Percentiles rank a stretch among this genome's conserved stretches.
phyloP scores from a whole-genome alignment of 1,284 basidiomycete species.

The Ceratobasidium sp. region DNA sequence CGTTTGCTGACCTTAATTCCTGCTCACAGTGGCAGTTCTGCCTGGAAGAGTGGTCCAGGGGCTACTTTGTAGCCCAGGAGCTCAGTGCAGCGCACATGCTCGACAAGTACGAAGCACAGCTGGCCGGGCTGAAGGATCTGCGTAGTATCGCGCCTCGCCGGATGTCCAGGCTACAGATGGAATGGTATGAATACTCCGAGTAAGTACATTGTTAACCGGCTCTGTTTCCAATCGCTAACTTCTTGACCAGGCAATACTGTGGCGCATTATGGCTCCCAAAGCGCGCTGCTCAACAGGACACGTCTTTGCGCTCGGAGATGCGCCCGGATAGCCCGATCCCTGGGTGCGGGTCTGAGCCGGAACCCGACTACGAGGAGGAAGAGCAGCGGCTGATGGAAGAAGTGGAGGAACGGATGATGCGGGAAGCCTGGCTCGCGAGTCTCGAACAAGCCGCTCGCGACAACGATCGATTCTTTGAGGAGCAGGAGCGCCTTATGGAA shows the following conservation, averaged over 20 bases:
- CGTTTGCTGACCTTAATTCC: neutral
- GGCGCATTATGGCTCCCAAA: neutral
- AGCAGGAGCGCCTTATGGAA: neutral
- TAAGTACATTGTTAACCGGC: neutral
- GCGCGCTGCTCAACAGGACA: neutral
- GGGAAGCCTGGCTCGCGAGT: neutral
- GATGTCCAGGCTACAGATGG: neutral
- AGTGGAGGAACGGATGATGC: neutral
- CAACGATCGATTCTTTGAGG: neutral
- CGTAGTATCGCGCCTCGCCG: neutral
- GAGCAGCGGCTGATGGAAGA: neutral
- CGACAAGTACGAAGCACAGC: neutral
- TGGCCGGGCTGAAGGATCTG: conserved; percentile 2
- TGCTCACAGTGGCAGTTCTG: conserved; percentile 14
- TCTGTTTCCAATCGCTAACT: too few relatives aligned
- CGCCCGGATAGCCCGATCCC: neutral
- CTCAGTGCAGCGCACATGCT: conserved; percentile 13
- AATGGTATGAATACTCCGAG: neutral
- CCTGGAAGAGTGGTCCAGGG: conserved; percentile 11
- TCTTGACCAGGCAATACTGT: neutral
- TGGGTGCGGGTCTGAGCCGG: neutral
- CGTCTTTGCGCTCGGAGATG: neutral
- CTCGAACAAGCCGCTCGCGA: too few relatives aligned
- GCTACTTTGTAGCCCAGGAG: neutral
- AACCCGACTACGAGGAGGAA: neutral